A percentile compares a stretch with the other conserved stretches of the same genome.
phyloP scores from a whole-genome alignment of 2,329 filamentous ascomycete genomes.

The Exophiala dermatitidis region DNA sequence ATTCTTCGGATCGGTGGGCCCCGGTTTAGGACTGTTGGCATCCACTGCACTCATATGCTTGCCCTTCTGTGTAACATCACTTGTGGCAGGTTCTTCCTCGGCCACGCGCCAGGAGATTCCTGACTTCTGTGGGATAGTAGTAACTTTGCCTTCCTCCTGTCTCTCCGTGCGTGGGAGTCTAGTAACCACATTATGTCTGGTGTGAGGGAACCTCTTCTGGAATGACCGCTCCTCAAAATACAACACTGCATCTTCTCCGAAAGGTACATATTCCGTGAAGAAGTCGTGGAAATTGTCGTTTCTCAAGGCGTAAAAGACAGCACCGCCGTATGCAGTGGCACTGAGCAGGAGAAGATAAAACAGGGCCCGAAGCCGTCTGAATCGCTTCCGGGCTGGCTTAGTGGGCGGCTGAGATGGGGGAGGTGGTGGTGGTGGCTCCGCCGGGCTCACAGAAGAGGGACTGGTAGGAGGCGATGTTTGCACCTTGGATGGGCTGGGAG shows the following conservation, averaged over 20 bases:
- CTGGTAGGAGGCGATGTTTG: conserved; percentile 35
- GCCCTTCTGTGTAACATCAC: conserved; percentile 50
- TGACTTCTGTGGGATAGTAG: conserved; percentile 74
- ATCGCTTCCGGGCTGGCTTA: conserved; percentile 54
- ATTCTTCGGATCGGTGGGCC: conserved; percentile 10
- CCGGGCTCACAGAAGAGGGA: conserved; percentile 26
- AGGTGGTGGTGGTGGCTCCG: conserved; percentile 29
- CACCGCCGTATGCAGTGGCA: conserved; percentile 72
- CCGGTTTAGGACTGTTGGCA: conserved; percentile 20
- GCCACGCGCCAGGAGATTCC: conserved; percentile 75
- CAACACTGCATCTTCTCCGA: conserved; percentile 85
- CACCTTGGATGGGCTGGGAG: conserved; percentile 34
- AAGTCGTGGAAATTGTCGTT: conserved; percentile 99
- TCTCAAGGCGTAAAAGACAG: conserved; percentile 85
- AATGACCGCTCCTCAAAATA: conserved; percentile 96
- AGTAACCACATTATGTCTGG: conserved; percentile 45
- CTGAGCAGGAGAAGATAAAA: conserved; percentile 70
- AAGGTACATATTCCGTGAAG: conserved; percentile 95
- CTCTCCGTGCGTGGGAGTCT: conserved; percentile 41
- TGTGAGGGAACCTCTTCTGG: conserved; percentile 68
- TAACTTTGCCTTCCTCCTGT: conserved; percentile 60
- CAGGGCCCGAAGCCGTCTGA: conserved; percentile 66
- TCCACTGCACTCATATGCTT: conserved; percentile 42
- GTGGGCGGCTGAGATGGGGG: conserved; percentile 38
- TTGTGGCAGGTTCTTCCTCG: conserved; percentile 51